A percentile compares a stretch with the other conserved stretches of the same genome.
Evolutionary conservation across 164 flowering plant species (phyloP).

Genomic region (Stephania cephalantha): DNA sequence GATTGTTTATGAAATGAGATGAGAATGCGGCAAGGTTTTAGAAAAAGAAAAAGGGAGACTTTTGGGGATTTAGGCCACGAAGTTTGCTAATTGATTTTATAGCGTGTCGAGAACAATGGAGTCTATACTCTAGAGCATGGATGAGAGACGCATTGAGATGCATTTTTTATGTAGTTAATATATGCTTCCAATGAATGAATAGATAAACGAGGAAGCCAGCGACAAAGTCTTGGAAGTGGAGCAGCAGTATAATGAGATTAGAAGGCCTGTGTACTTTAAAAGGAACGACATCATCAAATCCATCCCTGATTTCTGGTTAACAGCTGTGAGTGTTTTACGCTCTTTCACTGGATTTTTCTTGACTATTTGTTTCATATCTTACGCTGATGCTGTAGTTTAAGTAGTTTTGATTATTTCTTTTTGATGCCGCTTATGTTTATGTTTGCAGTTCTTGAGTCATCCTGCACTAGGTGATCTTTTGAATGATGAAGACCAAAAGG

Average conservation of each 20-base stretch:
- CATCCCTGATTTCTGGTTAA: conserved; percentile 96
- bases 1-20: too few relatives aligned
- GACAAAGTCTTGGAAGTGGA: conserved; percentile 87
- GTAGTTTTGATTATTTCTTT: neutral
- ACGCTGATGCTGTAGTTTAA: neutral
- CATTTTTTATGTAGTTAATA: neutral
- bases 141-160: neutral
- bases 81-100: neutral
- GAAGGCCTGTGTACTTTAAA: conserved; percentile 72
- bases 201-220: conserved; percentile 92
- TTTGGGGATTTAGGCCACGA: too few relatives aligned
- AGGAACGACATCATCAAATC: conserved; percentile 62
- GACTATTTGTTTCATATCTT: neutral
- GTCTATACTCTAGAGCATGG: neutral
- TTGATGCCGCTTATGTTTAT: neutral
- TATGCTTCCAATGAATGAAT: neutral
- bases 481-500: conserved; percentile 85
- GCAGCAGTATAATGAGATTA: conserved; percentile 74
- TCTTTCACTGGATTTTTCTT: neutral
- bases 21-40: too few relatives aligned
- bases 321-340: conserved; percentile 62
- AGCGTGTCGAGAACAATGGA: neutral
- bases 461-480: conserved; percentile 72
- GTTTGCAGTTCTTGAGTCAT: conserved; percentile 76
- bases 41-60: neutral